Conservation (phyloP, 2,329 filamentous ascomycete genomes). For the Fusarium sp. region DNA sequence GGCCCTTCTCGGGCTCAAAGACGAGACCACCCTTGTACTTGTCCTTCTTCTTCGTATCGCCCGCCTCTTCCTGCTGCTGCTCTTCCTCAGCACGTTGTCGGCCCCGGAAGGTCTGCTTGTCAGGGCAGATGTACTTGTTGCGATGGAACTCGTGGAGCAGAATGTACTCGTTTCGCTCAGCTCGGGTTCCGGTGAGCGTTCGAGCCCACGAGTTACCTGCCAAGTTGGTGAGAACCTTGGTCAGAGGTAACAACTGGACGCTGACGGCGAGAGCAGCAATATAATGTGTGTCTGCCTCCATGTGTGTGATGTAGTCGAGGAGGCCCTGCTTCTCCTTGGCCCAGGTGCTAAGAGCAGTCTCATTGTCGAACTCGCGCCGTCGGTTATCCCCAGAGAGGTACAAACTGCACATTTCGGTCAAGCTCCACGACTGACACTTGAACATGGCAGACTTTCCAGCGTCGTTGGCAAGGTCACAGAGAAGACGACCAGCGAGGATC, state of each 20-base stretch:
- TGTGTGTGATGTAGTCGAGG: conserved; percentile 93
- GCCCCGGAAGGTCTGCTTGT: conserved; percentile 87
- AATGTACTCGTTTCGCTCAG: conserved; percentile 99
- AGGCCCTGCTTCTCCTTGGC: conserved; percentile 81
- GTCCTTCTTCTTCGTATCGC: conserved; percentile 94
- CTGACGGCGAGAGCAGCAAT: conserved; percentile 90
- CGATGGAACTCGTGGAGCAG: conserved; percentile 94
- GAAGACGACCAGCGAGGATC: conserved; percentile 85
- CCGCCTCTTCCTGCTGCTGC: conserved; percentile 72
- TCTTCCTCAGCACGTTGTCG: conserved; percentile 81
- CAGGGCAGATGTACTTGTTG: conserved; percentile 97
- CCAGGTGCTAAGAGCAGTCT: conserved; percentile 88
- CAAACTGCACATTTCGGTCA: conserved; percentile 96
- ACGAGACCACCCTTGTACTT: conserved; percentile 99
- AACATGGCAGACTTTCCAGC: conserved; percentile 97
- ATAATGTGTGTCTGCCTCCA: conserved; percentile 95
- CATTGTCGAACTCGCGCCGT: conserved; percentile 89
- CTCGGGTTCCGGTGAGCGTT: conserved; percentile 93
- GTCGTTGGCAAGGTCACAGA: conserved; percentile 96
- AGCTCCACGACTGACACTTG: conserved; percentile 97
- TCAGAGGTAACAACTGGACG: conserved; percentile 91
- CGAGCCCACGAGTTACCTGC: conserved; percentile 98
- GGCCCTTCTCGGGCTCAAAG: conserved; percentile 95
- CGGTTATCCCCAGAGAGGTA: conserved; percentile 80
- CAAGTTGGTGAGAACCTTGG: conserved; percentile 94